Base-by-base conservation (phyloP, 208 protist genomes). In the Leishmania tropica region DNA sequence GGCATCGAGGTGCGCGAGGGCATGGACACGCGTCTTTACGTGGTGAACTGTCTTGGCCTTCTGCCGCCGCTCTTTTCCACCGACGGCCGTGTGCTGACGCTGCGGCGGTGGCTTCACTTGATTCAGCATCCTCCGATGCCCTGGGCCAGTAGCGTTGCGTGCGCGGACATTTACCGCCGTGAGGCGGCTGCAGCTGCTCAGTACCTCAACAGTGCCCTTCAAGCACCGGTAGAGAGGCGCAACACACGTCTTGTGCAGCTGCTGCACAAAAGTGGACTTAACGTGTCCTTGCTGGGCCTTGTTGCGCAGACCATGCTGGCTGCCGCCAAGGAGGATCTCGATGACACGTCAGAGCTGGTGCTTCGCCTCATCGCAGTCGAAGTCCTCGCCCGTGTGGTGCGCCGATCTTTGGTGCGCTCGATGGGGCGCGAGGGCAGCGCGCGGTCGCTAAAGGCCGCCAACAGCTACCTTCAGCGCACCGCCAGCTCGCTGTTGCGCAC, bases 1-100 rank as follows among this genome's bases (percentile, higher is more conserved):
- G 83, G 87, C 3, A 24, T 88, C 19, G 88, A 95, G 71, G 90
- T 93, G 62, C 89, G 90, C 74, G 86, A 90, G 60, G 87, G 86
- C 0, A 48, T 95, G 11, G 92, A 93, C 79, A 79, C 75, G 15
- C 78, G 85, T 3, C 80, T 87, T 4, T 95, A 95, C 81, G 77
- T 91, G 28, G 79, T 85, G 37, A 91, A 91, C 81, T 78, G 80
- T 58, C 51, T 92, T 53, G 90, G 90, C 10, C 71, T 92, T 37
- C 65, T 94, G 31, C 90, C 90, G 4, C 83, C 83, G 10, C 51
- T 94, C 51, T 72, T 77, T 47, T 76, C 56, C 45, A 35, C 62
- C 15, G 35, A 62, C 15, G 78, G 75, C 15, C 54, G 21, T 53
- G 79, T 81, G 35, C 79, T 83, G 64, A 80, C 84, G n/a, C 83